Evolutionary conservation across 1,284 basidiomycete species (phyloP).

Genomic region (Ceratobasidium papillatum): DNA sequence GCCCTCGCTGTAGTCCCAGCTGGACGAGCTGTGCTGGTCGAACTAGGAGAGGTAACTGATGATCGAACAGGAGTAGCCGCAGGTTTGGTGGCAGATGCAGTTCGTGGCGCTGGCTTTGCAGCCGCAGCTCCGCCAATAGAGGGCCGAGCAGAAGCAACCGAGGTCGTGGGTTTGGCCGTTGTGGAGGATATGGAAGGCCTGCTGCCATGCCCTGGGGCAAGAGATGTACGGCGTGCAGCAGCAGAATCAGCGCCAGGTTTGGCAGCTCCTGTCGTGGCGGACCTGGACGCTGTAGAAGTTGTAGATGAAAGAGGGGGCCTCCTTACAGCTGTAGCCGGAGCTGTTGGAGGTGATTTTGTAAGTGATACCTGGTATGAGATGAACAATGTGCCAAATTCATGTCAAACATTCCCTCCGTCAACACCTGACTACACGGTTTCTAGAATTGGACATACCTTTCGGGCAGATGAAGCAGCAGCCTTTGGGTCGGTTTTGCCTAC

Average conservation of each 20-base stretch:
- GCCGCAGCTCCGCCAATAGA: conserved; percentile 27
- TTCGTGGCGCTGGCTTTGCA: conserved; percentile 22
- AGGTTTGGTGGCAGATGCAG: conserved; percentile 6
- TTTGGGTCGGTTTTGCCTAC: conserved; percentile 39
- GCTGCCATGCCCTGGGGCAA: conserved; percentile 27
- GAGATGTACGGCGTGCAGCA: conserved; percentile 15
- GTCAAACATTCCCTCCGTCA: conserved; percentile 6
- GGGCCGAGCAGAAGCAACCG: conserved; percentile 12
- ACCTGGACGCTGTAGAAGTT: conserved; percentile 12
- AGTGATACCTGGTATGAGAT: conserved; percentile 22
- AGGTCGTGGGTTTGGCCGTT: conserved; percentile 4
- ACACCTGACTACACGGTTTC: neutral
- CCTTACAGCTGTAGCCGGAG: conserved; percentile 15
- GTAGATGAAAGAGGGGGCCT: conserved; percentile 19
- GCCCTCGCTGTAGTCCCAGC: neutral
- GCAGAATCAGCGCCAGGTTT: conserved; percentile 7
- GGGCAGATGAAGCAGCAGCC: conserved; percentile 4
- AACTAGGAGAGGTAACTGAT: conserved; percentile 25
- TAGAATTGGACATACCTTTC: conserved; percentile 30
- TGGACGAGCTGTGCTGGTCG: conserved; percentile 18
- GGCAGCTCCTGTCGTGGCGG: neutral
- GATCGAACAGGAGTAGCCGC: neutral
- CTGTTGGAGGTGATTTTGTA: conserved; percentile 25
- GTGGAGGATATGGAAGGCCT: conserved; percentile 36
- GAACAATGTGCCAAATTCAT: conserved; percentile 9